Conservation (phyloP, 2,329 filamentous ascomycete species). For the Alternaria sp. region DNA sequence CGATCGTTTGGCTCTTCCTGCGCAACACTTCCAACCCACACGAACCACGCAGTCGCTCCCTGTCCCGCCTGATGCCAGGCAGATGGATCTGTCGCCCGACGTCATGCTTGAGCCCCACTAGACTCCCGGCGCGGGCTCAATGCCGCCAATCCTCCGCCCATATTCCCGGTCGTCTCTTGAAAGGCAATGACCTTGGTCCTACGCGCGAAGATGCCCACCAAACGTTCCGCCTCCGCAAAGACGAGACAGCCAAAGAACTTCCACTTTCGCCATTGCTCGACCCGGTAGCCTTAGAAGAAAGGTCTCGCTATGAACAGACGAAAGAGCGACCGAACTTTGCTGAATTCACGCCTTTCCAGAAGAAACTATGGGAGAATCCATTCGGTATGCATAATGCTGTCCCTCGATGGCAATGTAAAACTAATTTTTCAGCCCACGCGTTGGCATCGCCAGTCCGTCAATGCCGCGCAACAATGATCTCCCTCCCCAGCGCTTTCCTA, state of each 20-base stretch:
- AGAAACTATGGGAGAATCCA: slow-evolving; percentile 65
- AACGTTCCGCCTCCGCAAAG: slow-evolving; percentile 42
- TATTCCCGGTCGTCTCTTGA: slow-evolving; percentile 12
- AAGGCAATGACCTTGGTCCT: slow-evolving; percentile 36
- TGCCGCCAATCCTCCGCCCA: slow-evolving; percentile 20
- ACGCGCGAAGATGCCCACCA: slow-evolving; percentile 38
- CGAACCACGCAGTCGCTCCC: not conserved
- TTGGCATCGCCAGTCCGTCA: slow-evolving; percentile 66
- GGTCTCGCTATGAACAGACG: slow-evolving; percentile 47
- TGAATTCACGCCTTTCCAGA: slow-evolving; percentile 60
- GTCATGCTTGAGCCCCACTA: slow-evolving; percentile 25
- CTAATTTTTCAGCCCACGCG: slow-evolving; percentile 59
- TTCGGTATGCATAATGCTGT: slow-evolving; percentile 59
- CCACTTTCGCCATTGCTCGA: slow-evolving; percentile 59
- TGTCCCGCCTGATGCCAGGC: slow-evolving; percentile 36
- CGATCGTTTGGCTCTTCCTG: slow-evolving; percentile 8
- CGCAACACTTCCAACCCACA: not conserved
- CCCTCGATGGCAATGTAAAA: not conserved
- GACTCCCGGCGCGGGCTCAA: slow-evolving; percentile 5
- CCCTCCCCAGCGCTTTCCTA: slow-evolving; percentile 67
- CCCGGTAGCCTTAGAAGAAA: slow-evolving; percentile 46
- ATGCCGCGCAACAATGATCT: slow-evolving; percentile 58
- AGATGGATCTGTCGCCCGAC: slow-evolving; percentile 24
- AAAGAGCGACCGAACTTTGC: slow-evolving; percentile 51
- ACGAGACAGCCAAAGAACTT: slow-evolving; percentile 43